Conservation (phyloP, 164 flowering plant species). For the Macadamia integrifolia region DNA sequence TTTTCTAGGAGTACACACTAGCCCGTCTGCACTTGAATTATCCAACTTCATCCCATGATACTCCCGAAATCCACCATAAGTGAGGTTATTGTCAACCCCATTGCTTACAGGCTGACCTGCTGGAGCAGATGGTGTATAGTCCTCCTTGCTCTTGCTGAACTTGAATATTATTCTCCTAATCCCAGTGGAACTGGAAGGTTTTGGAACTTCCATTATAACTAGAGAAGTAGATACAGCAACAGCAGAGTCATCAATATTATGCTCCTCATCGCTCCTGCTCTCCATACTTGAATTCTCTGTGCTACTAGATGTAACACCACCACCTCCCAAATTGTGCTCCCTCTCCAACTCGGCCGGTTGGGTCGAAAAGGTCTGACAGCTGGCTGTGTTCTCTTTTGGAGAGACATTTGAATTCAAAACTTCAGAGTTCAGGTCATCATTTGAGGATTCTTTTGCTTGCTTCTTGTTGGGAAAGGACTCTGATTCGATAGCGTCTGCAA, state of each 20-base stretch:
- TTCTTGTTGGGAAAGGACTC: constrained; percentile 5
- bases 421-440: constrained; percentile 51
- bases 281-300: constrained; percentile 26
- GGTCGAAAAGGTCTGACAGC: constrained; percentile 27
- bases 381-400: constrained; percentile 26
- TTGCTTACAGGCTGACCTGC: neutral
- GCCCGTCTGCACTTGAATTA: constrained; percentile 8
- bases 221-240: constrained; percentile 22
- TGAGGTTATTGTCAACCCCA: constrained; percentile 1
- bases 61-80: neutral
- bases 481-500: constrained; percentile 12
- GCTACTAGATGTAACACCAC: constrained; percentile 25
- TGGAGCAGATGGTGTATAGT: constrained; percentile 9
- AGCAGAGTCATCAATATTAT: constrained; percentile 7
- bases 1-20: neutral
- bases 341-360: constrained; percentile 20
- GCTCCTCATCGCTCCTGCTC: constrained; percentile 30
- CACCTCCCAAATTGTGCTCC: constrained; percentile 10
- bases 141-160: constrained; percentile 50
- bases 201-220: constrained; percentile 50
- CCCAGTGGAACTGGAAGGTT: constrained; percentile 48
- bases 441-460: constrained; percentile 29
- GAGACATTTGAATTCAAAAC: constrained; percentile 47
- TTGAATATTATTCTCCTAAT: constrained; percentile 61
- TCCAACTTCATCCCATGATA: constrained; percentile 9